Evolutionary conservation across 768 basidiomycete genomes (phyloP).

Genomic region (Austroboletus eburneus): DNA sequence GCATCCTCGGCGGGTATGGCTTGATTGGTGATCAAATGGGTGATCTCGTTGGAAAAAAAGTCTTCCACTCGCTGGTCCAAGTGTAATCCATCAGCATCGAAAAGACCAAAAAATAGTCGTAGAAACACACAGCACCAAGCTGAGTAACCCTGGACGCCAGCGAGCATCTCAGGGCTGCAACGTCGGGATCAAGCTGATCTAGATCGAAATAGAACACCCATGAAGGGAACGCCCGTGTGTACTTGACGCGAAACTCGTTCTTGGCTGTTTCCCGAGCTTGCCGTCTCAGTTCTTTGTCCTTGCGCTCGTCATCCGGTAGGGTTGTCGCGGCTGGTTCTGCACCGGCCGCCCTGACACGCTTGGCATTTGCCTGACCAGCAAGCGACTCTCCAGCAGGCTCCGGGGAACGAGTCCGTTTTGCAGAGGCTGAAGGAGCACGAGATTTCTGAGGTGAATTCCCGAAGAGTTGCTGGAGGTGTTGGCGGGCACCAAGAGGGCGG

Average conservation of each 20-base stretch:
- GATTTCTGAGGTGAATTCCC: conserved; percentile 35
- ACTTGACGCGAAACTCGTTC: conserved; percentile 78
- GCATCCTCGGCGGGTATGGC: conserved; percentile 33
- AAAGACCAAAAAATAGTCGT: not conserved
- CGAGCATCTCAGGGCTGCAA: conserved; percentile 32
- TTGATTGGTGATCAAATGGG: conserved; percentile 80
- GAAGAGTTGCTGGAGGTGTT: conserved; percentile 34
- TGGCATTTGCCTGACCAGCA: conserved; percentile 28
- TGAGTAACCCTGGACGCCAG: conserved; percentile 56
- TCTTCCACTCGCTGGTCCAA: conserved; percentile 66
- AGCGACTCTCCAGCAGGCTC: conserved; percentile 37
- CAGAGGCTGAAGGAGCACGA: conserved; percentile 29
- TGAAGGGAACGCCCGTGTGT: conserved; percentile 75
- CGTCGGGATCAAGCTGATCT: conserved; percentile 39
- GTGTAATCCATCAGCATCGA: conserved; percentile 1
- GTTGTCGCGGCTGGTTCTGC: conserved; percentile 19
- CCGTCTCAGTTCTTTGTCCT: conserved; percentile 45
- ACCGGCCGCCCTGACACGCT: conserved; percentile 42
- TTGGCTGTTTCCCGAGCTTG: conserved; percentile 53
- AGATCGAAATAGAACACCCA: conserved; percentile 87
- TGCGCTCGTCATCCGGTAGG: conserved; percentile 35
- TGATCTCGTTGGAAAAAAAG: conserved; percentile 84
- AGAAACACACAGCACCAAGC: conserved; percentile 71
- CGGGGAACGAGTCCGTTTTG: conserved; percentile 51
- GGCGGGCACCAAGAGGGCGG: conserved; percentile 45